A percentile compares a stretch with the other conserved stretches of the same genome.
Conservation (phyloP, 805 yeast genomes). For the Ogataea nitratoaversa region DNA sequence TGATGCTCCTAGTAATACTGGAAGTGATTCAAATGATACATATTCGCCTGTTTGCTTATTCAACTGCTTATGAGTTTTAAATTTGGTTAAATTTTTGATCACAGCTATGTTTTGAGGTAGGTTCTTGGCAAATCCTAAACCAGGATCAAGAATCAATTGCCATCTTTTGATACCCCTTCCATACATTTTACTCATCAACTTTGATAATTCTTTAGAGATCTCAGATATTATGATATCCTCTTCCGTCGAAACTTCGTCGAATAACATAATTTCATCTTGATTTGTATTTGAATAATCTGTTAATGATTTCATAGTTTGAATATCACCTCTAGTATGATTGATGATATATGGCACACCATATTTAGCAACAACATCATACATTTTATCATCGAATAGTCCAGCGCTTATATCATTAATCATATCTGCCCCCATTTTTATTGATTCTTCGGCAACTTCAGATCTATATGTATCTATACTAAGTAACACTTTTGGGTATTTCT, state of each 20-base stretch:
- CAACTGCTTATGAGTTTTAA: slow-evolving; percentile 42
- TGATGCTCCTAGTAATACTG: slow-evolving; percentile 81
- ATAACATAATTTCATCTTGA: slow-evolving; percentile 20
- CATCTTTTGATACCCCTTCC: slow-evolving; percentile 69
- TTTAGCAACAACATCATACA: slow-evolving; percentile 67
- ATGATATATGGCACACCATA: slow-evolving; percentile 72
- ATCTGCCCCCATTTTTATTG: slow-evolving; percentile 77
- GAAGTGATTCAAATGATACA: slow-evolving; percentile 47
- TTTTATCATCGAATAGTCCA: slow-evolving; percentile 63
- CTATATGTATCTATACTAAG: slow-evolving; percentile 90
- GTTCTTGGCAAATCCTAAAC: slow-evolving; percentile 92
- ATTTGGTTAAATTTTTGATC: slow-evolving; percentile 44
- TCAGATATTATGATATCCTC: slow-evolving; percentile 40
- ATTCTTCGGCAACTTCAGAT: slow-evolving; percentile 63
- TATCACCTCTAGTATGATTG: slow-evolving; percentile 83
- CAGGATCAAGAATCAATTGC: slow-evolving; percentile 93
- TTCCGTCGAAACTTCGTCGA: slow-evolving; percentile 4
- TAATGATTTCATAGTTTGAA: slow-evolving; percentile 62
- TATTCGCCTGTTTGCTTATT: slow-evolving; percentile 25
- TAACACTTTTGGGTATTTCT: slow-evolving; percentile 34
- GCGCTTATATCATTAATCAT: slow-evolving; percentile 88
- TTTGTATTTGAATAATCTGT: slow-evolving; percentile 45
- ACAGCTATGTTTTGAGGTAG: slow-evolving; percentile 64
- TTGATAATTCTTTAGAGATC: slow-evolving; percentile 61
- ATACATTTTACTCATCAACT: slow-evolving; percentile 52